Evolutionary conservation across 2,329 filamentous ascomycete species (phyloP).

Genomic region (Zalaria sp.): DNA sequence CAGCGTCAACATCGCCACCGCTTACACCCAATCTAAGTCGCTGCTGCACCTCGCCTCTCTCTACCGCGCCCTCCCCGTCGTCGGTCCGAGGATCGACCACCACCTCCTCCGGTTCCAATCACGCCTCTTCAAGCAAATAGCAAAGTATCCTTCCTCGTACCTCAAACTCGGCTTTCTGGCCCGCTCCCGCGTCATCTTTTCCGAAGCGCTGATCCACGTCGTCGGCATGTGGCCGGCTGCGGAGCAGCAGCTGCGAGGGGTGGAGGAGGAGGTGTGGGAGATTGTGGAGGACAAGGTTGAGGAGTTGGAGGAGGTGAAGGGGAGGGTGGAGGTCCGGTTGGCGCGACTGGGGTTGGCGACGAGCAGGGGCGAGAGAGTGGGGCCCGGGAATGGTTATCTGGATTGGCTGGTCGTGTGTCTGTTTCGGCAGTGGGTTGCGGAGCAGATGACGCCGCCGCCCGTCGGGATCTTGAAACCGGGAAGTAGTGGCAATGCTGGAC

Average conservation of each 20-base stretch:
- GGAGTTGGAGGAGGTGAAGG: conserved; percentile 72
- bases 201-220: conserved; percentile 76
- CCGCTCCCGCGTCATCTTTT: conserved; percentile 62
- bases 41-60: conserved; percentile 81
- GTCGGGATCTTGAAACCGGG: conserved; percentile 32
- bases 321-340: conserved; percentile 64
- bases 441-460: conserved; percentile 67
- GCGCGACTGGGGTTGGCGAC: conserved; percentile 72
- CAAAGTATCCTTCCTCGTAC: conserved; percentile 88
- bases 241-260: conserved; percentile 58
- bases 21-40: conserved; percentile 88
- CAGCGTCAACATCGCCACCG: conserved; percentile 75
- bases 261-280: conserved; percentile 67
- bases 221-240: conserved; percentile 87
- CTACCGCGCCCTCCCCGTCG: conserved; percentile 80
- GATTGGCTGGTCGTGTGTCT: conserved; percentile 81
- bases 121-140: conserved; percentile 87
- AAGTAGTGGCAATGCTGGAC: neutral
- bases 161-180: conserved; percentile 79
- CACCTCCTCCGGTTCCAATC: conserved; percentile 86
- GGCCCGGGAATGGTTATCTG: conserved; percentile 63
- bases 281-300: conserved; percentile 92
- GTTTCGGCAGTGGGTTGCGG: conserved; percentile 86
- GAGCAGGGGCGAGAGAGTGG: conserved; percentile 66
- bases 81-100: conserved; percentile 82